These are phyloP conservation scores for Cladosporium sp. DNA, from an alignment of 2,329 filamentous ascomycete genomes.

Conservation along the genomic window DNA sequence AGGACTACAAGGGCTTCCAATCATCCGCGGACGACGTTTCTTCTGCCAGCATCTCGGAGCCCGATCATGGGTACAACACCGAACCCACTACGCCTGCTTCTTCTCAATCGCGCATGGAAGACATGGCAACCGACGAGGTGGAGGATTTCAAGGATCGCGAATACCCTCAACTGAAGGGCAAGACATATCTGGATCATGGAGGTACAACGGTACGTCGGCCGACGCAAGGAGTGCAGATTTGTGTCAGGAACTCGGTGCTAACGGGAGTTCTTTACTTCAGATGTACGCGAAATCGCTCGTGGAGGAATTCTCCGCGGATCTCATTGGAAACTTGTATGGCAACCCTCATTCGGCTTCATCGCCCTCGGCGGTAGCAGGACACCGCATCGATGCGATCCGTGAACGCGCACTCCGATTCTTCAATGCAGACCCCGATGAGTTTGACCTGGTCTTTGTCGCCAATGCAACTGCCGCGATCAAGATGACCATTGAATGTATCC, in stretches of 20 bases:
- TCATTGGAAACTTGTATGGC: conserved; percentile 57
- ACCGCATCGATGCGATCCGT: conserved; percentile 54
- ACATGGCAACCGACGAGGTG: conserved; percentile 32
- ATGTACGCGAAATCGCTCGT: conserved; percentile 58
- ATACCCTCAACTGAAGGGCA: conserved; percentile 41
- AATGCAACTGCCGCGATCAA: conserved; percentile 63
- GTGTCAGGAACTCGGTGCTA: neutral
- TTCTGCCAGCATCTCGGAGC: conserved; percentile 30
- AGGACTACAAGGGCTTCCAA: conserved; percentile 1
- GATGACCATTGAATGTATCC: conserved; percentile 55
- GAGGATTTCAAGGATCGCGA: conserved; percentile 37
- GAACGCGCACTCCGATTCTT: conserved; percentile 54
- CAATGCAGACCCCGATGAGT: conserved; percentile 55
- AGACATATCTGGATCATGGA: conserved; percentile 40
- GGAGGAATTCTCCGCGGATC: conserved; percentile 51
- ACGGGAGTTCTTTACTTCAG: conserved; percentile 21
- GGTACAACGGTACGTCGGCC: conserved; percentile 36
- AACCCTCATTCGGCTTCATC: conserved; percentile 64
- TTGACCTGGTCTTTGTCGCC: conserved; percentile 58
- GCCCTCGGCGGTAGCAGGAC: conserved; percentile 55
- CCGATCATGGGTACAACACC: conserved; percentile 31
- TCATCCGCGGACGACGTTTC: conserved; percentile 31
- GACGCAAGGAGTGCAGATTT: neutral
- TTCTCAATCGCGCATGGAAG: conserved; percentile 29
- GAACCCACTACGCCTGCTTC: conserved; percentile 33